These are phyloP conservation scores for Limtongia smithiae DNA, from an alignment of 805 yeast species.

Conservation along the genomic window DNA sequence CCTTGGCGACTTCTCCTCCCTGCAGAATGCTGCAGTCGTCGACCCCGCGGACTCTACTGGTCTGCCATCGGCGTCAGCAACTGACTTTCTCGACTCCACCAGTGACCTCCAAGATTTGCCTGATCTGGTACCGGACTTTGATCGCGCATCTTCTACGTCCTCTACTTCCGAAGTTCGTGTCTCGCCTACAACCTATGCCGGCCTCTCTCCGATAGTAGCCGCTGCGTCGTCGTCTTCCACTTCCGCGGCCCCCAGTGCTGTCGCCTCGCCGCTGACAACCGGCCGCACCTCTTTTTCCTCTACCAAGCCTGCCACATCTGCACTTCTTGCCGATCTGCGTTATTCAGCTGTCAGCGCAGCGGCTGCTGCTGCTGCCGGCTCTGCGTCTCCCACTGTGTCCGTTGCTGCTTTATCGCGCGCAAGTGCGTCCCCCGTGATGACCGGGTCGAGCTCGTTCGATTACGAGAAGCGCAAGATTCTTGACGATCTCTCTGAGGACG, in stretches of 20 bases:
- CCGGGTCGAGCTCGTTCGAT: not conserved
- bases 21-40: not conserved
- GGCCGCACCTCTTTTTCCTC: not conserved
- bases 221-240: not conserved
- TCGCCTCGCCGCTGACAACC: not conserved
- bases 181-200: not conserved
- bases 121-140: no score
- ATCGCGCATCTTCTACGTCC: not conserved
- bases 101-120: no score
- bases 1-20: constrained; percentile 19
- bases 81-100: not conserved
- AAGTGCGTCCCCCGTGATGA: not conserved
- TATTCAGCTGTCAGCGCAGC: not conserved
- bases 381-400: not conserved
- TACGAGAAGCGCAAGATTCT: constrained; percentile 24
- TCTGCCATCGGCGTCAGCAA: not conserved
- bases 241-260: not conserved
- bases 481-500: constrained; percentile 24
- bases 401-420: not conserved
- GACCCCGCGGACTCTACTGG: not conserved
- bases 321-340: not conserved
- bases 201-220: not conserved
- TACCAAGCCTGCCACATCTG: not conserved
- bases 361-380: not conserved
- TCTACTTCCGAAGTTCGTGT: not conserved